phyloP scores from a whole-genome alignment of 202 grass and related monocot genomes.

The Saccharum hybrid region DNA sequence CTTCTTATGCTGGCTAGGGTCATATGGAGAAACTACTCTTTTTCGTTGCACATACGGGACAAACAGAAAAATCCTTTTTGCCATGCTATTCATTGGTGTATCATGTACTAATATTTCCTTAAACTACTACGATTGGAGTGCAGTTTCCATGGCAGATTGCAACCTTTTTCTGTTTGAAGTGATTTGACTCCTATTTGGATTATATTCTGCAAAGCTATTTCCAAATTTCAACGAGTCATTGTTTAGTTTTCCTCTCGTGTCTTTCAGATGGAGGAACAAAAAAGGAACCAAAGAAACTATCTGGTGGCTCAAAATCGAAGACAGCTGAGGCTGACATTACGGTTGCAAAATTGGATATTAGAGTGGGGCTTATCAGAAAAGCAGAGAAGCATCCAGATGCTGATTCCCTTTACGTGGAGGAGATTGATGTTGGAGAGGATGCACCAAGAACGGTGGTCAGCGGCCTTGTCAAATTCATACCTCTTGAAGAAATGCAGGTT shows the following conservation, averaged over 20 bases:
- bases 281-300: slow-evolving; percentile 77
- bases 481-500: slow-evolving; percentile 97
- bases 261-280: slow-evolving; percentile 61
- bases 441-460: slow-evolving; percentile 89
- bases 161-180: neutral
- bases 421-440: slow-evolving; percentile 92
- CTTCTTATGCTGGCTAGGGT: neutral
- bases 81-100: neutral
- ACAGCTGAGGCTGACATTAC: slow-evolving; percentile 61
- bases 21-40: neutral
- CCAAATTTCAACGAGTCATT: slow-evolving; percentile 32
- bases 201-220: slow-evolving; percentile 21
- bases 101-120: slow-evolving; percentile 10
- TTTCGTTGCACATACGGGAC: slow-evolving; percentile 1
- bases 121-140: neutral
- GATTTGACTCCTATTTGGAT: slow-evolving; percentile 9
- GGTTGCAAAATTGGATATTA: slow-evolving; percentile 78
- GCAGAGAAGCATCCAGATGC: slow-evolving; percentile 94
- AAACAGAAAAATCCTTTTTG: slow-evolving; percentile 27
- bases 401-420: slow-evolving; percentile 96
- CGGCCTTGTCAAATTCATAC: slow-evolving; percentile 89
- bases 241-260: slow-evolving; percentile 10
- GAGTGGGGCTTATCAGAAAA: slow-evolving; percentile 88
- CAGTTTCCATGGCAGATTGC: neutral
- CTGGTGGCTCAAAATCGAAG: slow-evolving; percentile 74